These are phyloP conservation scores for Ophiostoma ulmi DNA, from an alignment of 2,329 filamentous ascomycete genomes.

Conservation along the genomic window DNA sequence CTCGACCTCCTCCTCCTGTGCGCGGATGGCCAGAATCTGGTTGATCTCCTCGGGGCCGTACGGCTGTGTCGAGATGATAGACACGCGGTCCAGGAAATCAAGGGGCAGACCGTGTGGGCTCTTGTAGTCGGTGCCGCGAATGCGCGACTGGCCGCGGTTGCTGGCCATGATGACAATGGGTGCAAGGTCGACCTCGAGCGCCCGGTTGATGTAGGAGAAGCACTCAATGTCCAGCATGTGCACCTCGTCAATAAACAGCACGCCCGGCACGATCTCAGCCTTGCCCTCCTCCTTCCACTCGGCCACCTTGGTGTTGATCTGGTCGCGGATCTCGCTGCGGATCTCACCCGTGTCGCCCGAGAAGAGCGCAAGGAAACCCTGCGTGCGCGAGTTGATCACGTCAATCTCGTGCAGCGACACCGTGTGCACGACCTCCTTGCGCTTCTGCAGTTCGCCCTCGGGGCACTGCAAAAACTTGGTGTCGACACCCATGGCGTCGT, in stretches of 20 bases:
- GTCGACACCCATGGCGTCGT: constrained; percentile 98
- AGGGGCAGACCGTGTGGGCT: constrained; percentile 91
- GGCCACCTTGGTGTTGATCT: constrained; percentile 98
- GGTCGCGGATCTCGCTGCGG: constrained; percentile 90
- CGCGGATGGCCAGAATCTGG: constrained; percentile 86
- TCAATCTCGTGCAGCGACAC: constrained; percentile 97
- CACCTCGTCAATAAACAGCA: constrained; percentile 97
- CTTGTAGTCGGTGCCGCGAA: constrained; percentile 87
- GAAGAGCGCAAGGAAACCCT: constrained; percentile 94
- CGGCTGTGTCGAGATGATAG: constrained; percentile 89
- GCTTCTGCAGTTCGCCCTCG: constrained; percentile 93
- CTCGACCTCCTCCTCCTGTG: constrained; percentile 94
- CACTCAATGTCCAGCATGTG: constrained; percentile 99
- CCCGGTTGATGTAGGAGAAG: constrained; percentile 97
- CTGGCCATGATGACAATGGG: constrained; percentile 99
- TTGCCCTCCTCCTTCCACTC: constrained; percentile 99
- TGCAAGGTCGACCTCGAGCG: constrained; percentile 87
- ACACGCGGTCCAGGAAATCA: constrained; percentile 91
- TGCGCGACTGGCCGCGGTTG: constrained; percentile 86
- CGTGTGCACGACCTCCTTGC: constrained; percentile 94
- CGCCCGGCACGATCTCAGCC: constrained; percentile 93
- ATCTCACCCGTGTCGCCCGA: constrained; percentile 98
- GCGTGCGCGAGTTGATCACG: constrained; percentile 98
- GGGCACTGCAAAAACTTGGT: constrained; percentile 98
- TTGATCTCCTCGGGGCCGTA: constrained; percentile 82